Evolutionary conservation across 805 yeast genomes (phyloP).

Genomic region (Saccharomycopsis synnaedendra): DNA sequence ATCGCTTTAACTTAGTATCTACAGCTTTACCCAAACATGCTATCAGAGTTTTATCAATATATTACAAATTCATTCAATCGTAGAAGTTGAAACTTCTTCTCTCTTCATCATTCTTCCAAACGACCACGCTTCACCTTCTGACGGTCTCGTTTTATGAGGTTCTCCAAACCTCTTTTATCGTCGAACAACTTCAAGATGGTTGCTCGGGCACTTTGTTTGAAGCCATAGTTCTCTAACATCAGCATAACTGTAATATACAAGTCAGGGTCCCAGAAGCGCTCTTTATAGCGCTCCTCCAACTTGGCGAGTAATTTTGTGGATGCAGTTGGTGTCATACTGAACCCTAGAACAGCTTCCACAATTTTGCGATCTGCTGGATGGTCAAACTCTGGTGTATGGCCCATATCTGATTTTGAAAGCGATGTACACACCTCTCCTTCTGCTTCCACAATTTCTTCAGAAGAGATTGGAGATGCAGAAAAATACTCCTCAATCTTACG

Average conservation of each 20-base stretch:
- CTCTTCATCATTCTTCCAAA: too few relatives aligned
- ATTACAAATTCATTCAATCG: too few relatives aligned
- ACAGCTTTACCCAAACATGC: too few relatives aligned
- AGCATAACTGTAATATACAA: conserved; percentile 18
- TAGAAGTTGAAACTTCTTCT: too few relatives aligned
- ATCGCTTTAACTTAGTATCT: too few relatives aligned
- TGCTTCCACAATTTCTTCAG: conserved; percentile 1
- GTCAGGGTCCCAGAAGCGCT: conserved; percentile 12
- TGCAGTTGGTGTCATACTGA: conserved; percentile 9
- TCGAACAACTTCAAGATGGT: conserved; percentile 13
- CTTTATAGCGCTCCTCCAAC: conserved; percentile 11
- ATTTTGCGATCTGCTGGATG: conserved; percentile 1
- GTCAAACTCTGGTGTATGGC: too few relatives aligned
- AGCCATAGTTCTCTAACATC: conserved; percentile 29
- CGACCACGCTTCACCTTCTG: background rate
- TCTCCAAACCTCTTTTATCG: conserved; percentile 14
- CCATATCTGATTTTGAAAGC: too few relatives aligned
- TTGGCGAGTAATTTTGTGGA: conserved; percentile 10
- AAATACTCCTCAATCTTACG: conserved; percentile 23
- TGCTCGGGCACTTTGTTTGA: conserved; percentile 7
- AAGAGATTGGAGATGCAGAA: conserved; percentile 4
- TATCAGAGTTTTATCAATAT: too few relatives aligned
- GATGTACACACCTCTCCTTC: background rate
- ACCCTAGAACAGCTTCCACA: conserved; percentile 6
- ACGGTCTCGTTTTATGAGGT: conserved; percentile 11